phyloP scores from a whole-genome alignment of 176 grass and related monocot species.

The Aegilops speltoides region DNA sequence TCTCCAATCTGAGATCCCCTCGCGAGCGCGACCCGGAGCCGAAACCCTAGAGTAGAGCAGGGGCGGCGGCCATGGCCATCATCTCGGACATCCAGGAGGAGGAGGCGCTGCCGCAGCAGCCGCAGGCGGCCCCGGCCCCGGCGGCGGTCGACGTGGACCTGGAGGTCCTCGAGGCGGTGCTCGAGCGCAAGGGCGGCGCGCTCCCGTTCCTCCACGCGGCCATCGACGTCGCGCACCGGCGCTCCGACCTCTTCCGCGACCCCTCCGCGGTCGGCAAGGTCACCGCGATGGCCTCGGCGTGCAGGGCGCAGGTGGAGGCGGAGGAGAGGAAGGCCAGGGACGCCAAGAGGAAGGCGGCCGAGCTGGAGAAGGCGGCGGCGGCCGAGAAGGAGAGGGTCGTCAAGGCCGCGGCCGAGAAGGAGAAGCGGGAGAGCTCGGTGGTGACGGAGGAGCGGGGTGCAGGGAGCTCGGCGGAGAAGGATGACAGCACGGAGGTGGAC shows the following conservation, averaged over 20 bases:
- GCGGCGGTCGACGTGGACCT: conserved; percentile 39
- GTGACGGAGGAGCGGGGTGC: conserved; percentile 22
- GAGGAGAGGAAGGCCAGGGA: conserved; percentile 48
- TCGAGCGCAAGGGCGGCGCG: conserved; percentile 59
- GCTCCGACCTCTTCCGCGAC: conserved; percentile 67
- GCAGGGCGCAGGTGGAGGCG: conserved; percentile 70
- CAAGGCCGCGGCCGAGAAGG: conserved; percentile 22
- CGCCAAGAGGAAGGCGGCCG: conserved; percentile 39
- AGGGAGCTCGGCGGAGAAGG: conserved; percentile 28
- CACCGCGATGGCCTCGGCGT: conserved; percentile 48
- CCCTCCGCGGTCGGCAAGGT: conserved; percentile 52
- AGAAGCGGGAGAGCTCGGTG: not conserved
- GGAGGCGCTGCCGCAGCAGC: conserved; percentile 19
- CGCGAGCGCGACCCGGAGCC: not conserved
- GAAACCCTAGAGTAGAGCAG: conserved; percentile 7
- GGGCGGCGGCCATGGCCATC: conserved; percentile 57
- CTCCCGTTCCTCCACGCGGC: conserved; percentile 65
- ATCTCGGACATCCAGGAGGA: conserved; percentile 88
- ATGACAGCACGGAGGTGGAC: conserved; percentile 28
- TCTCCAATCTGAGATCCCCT: conserved; percentile 21
- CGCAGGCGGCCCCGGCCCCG: not conserved
- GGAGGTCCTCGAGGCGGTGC: conserved; percentile 44
- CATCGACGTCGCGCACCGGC: conserved; percentile 61
- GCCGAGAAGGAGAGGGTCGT: conserved; percentile 26
- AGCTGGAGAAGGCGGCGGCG: conserved; percentile 17